Conservation (phyloP, 2,329 filamentous ascomycete species). For the Elsinoe fawcettii region DNA sequence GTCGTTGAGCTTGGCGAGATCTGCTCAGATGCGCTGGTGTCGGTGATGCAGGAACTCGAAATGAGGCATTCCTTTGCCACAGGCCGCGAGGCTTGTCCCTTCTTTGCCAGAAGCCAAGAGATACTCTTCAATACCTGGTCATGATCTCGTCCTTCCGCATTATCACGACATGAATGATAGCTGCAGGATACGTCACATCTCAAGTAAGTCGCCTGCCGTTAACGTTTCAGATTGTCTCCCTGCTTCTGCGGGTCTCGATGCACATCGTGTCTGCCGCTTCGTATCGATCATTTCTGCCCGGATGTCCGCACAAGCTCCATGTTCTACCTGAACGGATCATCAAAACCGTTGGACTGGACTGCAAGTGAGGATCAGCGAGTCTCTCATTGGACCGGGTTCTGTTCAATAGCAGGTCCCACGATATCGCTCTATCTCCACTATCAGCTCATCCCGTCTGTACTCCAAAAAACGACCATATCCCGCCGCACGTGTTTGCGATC, state of each 20-base stretch:
- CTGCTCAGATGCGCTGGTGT: background rate
- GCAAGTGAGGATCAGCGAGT: background rate
- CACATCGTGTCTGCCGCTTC: background rate
- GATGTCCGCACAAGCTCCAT: background rate
- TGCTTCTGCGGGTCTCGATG: background rate
- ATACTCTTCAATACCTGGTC: background rate
- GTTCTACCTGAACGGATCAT: background rate
- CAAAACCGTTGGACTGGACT: background rate
- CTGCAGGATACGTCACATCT: background rate
- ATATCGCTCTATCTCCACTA: too few relatives aligned
- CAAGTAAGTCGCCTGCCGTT: background rate
- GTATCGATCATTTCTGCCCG: background rate
- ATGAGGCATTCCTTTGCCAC: background rate
- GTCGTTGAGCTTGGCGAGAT: background rate
- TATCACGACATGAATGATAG: background rate
- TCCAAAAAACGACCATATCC: background rate
- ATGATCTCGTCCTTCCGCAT: background rate
- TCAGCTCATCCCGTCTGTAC: background rate
- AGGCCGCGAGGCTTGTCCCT: background rate
- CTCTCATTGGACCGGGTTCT: background rate
- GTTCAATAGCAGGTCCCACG: background rate
- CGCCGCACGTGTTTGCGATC: constrained; percentile 2
- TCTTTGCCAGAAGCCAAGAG: background rate
- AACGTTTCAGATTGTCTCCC: constrained; percentile 1
- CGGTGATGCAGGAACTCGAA: background rate